phyloP scores from a whole-genome alignment of 2,329 filamentous ascomycete genomes.

The Fusarium protoensiforme region DNA sequence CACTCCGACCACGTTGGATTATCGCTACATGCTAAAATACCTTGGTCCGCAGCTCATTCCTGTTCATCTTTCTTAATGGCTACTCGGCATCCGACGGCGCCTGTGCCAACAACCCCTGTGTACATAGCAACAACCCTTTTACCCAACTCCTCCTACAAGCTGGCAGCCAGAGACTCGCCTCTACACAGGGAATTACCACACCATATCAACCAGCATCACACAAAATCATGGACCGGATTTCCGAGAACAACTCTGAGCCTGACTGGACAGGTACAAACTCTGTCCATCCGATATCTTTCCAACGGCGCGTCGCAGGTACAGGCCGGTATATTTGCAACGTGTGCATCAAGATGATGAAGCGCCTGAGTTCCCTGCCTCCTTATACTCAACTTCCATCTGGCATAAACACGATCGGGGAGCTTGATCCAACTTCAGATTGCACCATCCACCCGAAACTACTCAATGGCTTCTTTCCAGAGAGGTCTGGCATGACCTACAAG shows the following conservation, averaged over 20 bases:
- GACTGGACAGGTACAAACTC: not conserved
- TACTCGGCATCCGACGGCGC: not conserved
- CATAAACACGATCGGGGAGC: not conserved
- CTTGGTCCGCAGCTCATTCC: not conserved
- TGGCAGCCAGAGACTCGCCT: not conserved
- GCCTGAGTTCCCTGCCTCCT: not conserved
- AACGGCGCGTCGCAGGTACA: not conserved
- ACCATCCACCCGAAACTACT: not conserved
- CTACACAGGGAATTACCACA: not conserved
- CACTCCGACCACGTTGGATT: not conserved
- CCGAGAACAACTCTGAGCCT: not conserved
- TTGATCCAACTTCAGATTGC: not conserved
- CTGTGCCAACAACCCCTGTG: not conserved
- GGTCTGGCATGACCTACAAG: not conserved
- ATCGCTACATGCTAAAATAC: not conserved
- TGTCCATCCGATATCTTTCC: not conserved
- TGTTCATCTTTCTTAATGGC: not conserved
- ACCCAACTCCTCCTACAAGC: not conserved
- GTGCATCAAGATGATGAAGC: not conserved
- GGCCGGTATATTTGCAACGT: not conserved
- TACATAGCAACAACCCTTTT: not conserved
- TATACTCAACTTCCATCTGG: not conserved
- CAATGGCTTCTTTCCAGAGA: not conserved
- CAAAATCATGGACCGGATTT: not conserved
- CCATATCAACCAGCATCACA: not conserved